Percentiles rank a stretch among this genome's conserved stretches.
Conservation (phyloP, 305 asterid species). For the Nicotiana rustica region DNA sequence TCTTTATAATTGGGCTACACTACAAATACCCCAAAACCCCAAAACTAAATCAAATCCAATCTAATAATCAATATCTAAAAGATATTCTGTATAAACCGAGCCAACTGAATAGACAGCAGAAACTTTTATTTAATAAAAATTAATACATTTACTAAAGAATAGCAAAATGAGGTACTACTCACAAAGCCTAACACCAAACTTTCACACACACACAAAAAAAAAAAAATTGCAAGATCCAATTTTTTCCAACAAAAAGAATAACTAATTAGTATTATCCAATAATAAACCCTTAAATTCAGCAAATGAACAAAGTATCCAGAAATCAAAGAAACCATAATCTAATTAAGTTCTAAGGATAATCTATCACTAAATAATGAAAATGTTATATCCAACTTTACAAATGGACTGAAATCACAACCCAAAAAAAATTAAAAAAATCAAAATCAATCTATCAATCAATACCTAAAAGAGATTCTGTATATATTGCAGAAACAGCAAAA, state of each 20-base stretch:
- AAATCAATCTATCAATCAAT: neutral
- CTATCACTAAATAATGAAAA: neutral
- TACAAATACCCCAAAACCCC: neutral
- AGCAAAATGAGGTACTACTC: too few relatives aligned
- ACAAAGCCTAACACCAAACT: conserved; percentile 41
- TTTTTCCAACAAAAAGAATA: neutral
- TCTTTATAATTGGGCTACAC: neutral
- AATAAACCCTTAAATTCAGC: neutral
- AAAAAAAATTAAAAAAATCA: too few relatives aligned
- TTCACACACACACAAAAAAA: conserved; percentile 28
- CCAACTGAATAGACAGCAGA: neutral
- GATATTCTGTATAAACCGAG: neutral
- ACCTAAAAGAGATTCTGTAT: neutral
- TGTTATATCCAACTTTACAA: neutral
- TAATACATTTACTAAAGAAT: too few relatives aligned
- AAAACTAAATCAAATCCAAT: neutral
- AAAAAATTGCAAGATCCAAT: too few relatives aligned
- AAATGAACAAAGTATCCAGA: neutral
- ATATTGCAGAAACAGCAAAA: too few relatives aligned
- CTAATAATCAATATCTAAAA: neutral
- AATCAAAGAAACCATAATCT: neutral
- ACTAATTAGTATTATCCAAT: conserved; percentile 1
- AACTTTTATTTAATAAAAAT: too few relatives aligned
- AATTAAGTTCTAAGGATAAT: neutral
- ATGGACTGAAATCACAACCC: neutral